Base-by-base conservation (phyloP, 805 yeast species). In the Schwanniomyces pseudopolymorphus region DNA sequence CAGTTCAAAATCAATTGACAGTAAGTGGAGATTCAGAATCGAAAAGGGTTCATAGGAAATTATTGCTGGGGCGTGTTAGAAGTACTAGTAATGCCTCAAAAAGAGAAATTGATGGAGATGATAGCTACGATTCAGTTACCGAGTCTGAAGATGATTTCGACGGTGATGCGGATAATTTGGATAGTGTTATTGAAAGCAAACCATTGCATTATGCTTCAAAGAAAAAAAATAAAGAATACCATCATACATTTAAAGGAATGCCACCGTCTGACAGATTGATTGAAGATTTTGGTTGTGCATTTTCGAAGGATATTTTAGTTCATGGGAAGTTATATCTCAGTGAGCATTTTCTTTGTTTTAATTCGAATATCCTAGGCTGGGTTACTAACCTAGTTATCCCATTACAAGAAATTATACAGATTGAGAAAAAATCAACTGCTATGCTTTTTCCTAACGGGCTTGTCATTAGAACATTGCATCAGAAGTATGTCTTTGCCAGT, bases 371-470 rank as follows among this genome's bases (percentile, higher is more conserved):
- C 39, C 68, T 85, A 46, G 89, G 89, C 0, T 77, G 84, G 75
- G 82, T 81, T 1, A 84, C 88, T 1, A 78, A 78, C 49, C 58
- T 83, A 16, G 59, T 74, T 3, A 74, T 85, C 4, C 81, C 87
- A 2, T 70, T 83, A 43, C 77, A 72, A 45, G 87, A 85, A 53
- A 80, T 85, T 19, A 74, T 83, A 25, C 81, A 79, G 51, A 73
- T 85, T 17, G 85, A 82, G 50, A 85, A 84, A 61, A 80, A 76
- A 59, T 74, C 79, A 13, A 84, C 89, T 0, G 86, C 84, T 0
- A 83, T 81, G 0, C 68, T 85, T 13, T 83, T 85, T 49, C 89
- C 89, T 5, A 85, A 85, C 57, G 89, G 87, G 0, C 77, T 85
- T 50, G 74, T 77, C 38, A 75, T 85, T 19, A 75, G 79, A 46